Evolutionary conservation across 768 basidiomycete species (phyloP).

Genomic region (Tephrocybe sp.): DNA sequence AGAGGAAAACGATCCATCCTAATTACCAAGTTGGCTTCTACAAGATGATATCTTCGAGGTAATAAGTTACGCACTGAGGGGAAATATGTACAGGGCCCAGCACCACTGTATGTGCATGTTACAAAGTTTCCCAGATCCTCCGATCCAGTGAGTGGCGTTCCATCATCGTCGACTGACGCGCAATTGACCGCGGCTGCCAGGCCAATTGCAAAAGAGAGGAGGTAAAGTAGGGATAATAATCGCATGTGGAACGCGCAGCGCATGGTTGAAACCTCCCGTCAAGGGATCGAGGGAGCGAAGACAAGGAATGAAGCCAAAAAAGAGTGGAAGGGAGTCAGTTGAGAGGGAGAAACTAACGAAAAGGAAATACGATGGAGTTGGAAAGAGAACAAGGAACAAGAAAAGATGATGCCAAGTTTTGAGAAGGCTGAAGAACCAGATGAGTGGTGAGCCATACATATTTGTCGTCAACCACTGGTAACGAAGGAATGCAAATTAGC

Average conservation of each 20-base stretch:
- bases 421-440: background rate
- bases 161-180: slow-evolving; percentile 5
- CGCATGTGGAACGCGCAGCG: slow-evolving; percentile 2
- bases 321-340: background rate
- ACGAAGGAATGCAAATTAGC: no score
- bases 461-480: no score
- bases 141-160: slow-evolving; percentile 7
- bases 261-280: background rate
- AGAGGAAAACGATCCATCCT: slow-evolving; percentile 14
- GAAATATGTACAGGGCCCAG: slow-evolving; percentile 7
- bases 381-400: background rate
- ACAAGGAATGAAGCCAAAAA: background rate
- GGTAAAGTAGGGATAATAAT: background rate
- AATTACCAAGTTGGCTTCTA: background rate
- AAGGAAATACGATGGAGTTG: background rate
- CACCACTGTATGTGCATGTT: slow-evolving; percentile 10
- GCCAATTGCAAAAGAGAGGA: background rate
- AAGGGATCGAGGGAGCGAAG: background rate
- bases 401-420: background rate
- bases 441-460: background rate
- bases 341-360: background rate
- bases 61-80: slow-evolving; percentile 3
- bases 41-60: background rate
- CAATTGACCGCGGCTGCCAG: slow-evolving; percentile 11
- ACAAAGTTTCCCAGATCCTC: slow-evolving; percentile 1